Evolutionary conservation across 2,329 filamentous ascomycete genomes (phyloP).

Genomic region (Fusarium sp.): DNA sequence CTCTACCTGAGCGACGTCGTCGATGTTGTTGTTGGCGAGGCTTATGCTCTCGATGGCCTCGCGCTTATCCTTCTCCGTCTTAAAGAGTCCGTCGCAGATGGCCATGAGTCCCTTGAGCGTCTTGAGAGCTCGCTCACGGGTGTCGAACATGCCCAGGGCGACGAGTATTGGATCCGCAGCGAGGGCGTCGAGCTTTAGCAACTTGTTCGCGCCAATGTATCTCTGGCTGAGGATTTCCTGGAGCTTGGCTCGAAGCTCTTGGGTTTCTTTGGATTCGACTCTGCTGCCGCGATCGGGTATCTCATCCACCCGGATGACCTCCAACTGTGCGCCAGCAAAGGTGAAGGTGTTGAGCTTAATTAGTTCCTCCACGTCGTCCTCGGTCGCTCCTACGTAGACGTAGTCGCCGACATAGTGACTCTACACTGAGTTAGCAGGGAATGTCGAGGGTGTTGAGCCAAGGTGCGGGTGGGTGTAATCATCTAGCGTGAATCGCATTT

Average conservation of each 20-base stretch:
- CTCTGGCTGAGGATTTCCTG: constrained; percentile 78
- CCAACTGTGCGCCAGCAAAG: constrained; percentile 75
- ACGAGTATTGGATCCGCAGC: constrained; percentile 78
- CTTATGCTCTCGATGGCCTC: constrained; percentile 86
- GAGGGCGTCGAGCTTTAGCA: constrained; percentile 86
- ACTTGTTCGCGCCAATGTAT: constrained; percentile 77
- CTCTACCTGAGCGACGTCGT: constrained; percentile 78
- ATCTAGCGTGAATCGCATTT: constrained; percentile 28
- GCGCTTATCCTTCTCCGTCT: constrained; percentile 76
- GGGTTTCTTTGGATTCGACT: constrained; percentile 63
- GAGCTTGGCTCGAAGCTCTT: constrained; percentile 76
- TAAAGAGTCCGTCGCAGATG: constrained; percentile 83
- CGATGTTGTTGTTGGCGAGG: constrained; percentile 82
- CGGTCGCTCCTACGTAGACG: constrained; percentile 74
- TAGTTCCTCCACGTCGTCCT: constrained; percentile 73
- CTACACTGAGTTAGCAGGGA: constrained; percentile 78
- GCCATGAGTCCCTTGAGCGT: constrained; percentile 94
- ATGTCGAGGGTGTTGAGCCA: constrained; percentile 36
- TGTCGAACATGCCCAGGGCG: constrained; percentile 80
- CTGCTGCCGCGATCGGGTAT: constrained; percentile 49
- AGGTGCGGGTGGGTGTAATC: constrained; percentile 36
- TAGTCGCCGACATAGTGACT: constrained; percentile 76
- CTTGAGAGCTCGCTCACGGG: constrained; percentile 79
- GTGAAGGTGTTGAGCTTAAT: constrained; percentile 75
- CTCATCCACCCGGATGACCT: constrained; percentile 64